Evolutionary conservation across 2,329 filamentous ascomycete species (phyloP), one percentile per base, ranked within the genome.

Genomic region (Hymenoscyphus albidus): DNA sequence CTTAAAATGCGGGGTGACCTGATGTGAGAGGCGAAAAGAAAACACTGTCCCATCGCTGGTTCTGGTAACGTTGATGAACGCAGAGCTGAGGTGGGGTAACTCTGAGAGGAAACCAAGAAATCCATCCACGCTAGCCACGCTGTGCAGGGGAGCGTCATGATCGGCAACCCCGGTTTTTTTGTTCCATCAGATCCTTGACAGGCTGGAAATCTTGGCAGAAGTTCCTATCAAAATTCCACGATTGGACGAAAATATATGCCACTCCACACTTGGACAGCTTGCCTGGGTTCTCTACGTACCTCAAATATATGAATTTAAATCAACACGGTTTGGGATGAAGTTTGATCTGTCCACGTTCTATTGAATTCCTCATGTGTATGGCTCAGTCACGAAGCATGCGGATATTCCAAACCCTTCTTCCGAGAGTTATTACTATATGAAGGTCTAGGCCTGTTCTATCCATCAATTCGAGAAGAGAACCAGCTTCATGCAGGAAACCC

Each of bases 111-210:
- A 60, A 60, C n/a, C 27, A 32, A n/a, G 62, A 57, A 60, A n/a
- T 18, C 32, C 27, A 31, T 35, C 35, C 35, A 35, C 35, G 35
- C 35, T 27, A 27, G 27, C 62, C 62, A 64, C 62, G 62, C 62
- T 59, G 56, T n/a, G 40, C 55, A 61, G 48, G 59, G 58, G 18
- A 62, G 54, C 68, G 66, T 69, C 66, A 70, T 70, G 66, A 68
- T 68, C 68, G 68, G 66, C 66, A 60, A 58, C 39, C 63, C 44
- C 44, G 44, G 44, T 27, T 51, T 27, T 27, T 27, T 27, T 27
- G 27, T 27, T 27, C 27, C 44, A 27, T 51, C 18, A 51, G 2
- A 51, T 51, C 44, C 44, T 51, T 51, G 44, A 51, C 18, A 22
- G 62, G 55, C 48, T 51, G 40, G 59, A 61, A 54, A 61, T 27